These are phyloP conservation scores for Picochlorum sp. DNA, from an alignment of 139 green algal genomes.

Conservation along the genomic window DNA sequence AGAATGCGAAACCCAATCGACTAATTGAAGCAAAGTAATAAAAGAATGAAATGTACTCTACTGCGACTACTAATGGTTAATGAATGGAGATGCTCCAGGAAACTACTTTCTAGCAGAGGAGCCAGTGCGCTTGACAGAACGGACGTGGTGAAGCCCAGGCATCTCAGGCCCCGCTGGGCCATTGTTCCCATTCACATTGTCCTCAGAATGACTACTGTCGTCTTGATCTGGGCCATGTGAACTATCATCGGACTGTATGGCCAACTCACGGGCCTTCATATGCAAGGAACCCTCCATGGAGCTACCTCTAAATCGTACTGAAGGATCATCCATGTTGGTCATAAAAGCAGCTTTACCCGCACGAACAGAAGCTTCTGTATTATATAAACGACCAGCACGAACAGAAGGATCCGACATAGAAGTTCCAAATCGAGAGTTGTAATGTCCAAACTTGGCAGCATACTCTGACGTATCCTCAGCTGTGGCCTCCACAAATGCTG, in stretches of 20 bases:
- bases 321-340: not conserved
- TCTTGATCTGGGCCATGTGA: not conserved
- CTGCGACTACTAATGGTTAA: too few species aligned
- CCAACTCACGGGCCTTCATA: not conserved
- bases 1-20: too few species aligned
- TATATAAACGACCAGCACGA: slow-evolving; percentile 5
- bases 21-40: too few species aligned
- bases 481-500: slow-evolving; percentile 5
- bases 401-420: slow-evolving; percentile 1
- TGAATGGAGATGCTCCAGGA: too few species aligned
- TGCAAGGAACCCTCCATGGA: slow-evolving; percentile 5
- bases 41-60: too few species aligned
- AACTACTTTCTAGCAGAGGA: too few species aligned
- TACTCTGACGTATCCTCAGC: slow-evolving; percentile 9
- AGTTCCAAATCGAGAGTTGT: not conserved
- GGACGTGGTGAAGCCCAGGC: too few species aligned
- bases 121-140: too few species aligned
- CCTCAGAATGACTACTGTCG: too few species aligned
- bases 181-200: too few species aligned
- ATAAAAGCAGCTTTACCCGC: not conserved
- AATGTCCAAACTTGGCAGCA: slow-evolving; percentile 24
- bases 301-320: slow-evolving; percentile 1
- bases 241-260: not conserved
- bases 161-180: too few species aligned
- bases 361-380: slow-evolving; percentile 4